phyloP scores from a whole-genome alignment of 345 rosid species.

The Gossypium rotundifolium region DNA sequence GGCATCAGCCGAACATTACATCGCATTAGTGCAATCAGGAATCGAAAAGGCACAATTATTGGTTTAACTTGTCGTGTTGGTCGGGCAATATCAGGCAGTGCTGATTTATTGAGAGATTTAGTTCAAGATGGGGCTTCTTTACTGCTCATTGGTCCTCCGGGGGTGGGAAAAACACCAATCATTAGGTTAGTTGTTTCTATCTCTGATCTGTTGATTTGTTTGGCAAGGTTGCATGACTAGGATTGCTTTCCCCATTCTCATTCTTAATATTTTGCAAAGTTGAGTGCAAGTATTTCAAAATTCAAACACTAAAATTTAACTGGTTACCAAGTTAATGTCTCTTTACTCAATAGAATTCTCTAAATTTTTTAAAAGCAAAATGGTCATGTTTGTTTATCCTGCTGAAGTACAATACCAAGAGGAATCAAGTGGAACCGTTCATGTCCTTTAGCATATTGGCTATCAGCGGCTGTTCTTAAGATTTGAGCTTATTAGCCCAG shows the following conservation, averaged over 20 bases:
- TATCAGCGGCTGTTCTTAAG: not conserved
- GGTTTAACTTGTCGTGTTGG: constrained; percentile 97
- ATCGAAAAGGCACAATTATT: constrained; percentile 60
- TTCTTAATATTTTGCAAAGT: not conserved
- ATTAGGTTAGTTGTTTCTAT: constrained; percentile 47
- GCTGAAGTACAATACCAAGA: not conserved
- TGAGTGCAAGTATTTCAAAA: not conserved
- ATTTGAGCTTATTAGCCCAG: too few species aligned
- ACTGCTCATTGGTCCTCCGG: constrained; percentile 91
- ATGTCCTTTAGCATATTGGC: not conserved
- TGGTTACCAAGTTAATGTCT: not conserved
- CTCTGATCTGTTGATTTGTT: not conserved
- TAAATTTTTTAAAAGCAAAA: not conserved
- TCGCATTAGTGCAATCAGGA: constrained; percentile 83
- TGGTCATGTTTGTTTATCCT: not conserved
- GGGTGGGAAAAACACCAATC: constrained; percentile 94
- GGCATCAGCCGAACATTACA: constrained; percentile 87
- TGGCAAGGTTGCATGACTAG: constrained; percentile 2
- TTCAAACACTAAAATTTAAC: not conserved
- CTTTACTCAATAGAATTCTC: constrained; percentile 6
- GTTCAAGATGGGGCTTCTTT: constrained; percentile 74
- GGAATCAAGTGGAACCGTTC: not conserved
- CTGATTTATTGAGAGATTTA: constrained; percentile 67
- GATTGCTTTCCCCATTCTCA: not conserved
- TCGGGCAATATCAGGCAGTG: constrained; percentile 72